Conservation (phyloP, 768 basidiomycete genomes). For the Podaxis pistillaris region DNA sequence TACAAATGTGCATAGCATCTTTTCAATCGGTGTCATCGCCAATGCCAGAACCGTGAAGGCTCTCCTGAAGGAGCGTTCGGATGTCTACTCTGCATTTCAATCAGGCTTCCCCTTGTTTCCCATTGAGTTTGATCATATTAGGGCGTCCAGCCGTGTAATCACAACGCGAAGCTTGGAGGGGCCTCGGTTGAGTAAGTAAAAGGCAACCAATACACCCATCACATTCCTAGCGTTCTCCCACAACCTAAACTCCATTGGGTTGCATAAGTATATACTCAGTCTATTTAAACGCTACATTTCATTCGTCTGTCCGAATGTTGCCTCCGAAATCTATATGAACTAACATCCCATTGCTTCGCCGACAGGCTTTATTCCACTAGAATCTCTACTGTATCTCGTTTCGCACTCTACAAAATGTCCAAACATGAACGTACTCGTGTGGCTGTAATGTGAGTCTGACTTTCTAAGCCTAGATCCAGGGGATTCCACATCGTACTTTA, state of each 20-base stretch:
- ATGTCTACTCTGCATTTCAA: neutral
- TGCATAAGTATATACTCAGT: neutral
- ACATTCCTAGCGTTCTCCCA: neutral
- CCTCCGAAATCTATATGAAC: neutral
- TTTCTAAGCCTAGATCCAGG: constrained; percentile 34
- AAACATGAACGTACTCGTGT: neutral
- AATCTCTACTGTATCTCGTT: neutral
- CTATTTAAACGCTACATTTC: neutral
- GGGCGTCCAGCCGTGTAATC: neutral
- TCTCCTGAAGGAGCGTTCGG: too few species aligned
- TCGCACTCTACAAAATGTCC: neutral
- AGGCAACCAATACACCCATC: neutral
- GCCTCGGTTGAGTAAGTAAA: neutral
- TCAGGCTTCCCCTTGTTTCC: neutral
- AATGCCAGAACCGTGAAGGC: too few species aligned
- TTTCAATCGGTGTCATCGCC: too few species aligned
- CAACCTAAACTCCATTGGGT: neutral
- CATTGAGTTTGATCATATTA: neutral
- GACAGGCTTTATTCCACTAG: neutral
- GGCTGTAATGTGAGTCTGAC: neutral
- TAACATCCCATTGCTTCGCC: neutral
- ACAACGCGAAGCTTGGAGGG: neutral
- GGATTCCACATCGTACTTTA: constrained; percentile 30
- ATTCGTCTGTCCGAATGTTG: neutral
- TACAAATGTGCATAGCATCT: too few species aligned